phyloP scores from a whole-genome alignment of 371 early-diverging fungal genomes.

The Mucor racemosus region DNA sequence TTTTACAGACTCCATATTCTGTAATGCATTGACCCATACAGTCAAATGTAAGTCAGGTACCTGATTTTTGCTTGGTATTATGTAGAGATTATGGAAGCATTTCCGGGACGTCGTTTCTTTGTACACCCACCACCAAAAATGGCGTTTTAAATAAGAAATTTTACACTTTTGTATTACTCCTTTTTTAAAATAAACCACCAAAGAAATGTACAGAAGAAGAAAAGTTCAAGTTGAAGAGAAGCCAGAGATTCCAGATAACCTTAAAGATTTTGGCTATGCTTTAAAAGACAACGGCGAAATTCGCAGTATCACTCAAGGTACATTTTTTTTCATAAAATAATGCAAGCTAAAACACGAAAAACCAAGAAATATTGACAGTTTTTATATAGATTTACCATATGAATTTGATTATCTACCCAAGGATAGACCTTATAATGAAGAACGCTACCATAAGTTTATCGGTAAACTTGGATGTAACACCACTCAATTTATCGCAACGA shows the following conservation, averaged over 20 bases:
- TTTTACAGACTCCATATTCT: too few relatives aligned
- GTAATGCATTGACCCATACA: too few relatives aligned
- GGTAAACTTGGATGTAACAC: constrained; percentile 15
- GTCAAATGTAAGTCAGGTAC: too few relatives aligned
- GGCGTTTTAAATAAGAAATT: neutral
- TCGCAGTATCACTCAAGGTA: constrained; percentile 23
- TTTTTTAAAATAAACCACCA: neutral
- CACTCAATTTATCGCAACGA: too few relatives aligned
- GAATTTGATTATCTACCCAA: constrained; percentile 41
- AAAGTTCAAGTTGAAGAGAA: constrained; percentile 23
- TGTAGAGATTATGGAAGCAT: too few relatives aligned
- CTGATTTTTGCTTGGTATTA: too few relatives aligned
- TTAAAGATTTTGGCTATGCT: constrained; percentile 47
- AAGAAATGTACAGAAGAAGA: constrained; percentile 35
- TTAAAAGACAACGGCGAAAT: constrained; percentile 45
- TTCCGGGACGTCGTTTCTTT: too few relatives aligned
- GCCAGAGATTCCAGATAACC: constrained; percentile 38
- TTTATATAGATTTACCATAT: constrained; percentile 34
- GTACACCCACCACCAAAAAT: too few relatives aligned
- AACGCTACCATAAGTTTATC: constrained; percentile 45
- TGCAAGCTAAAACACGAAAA: neutral
- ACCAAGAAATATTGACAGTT: neutral
- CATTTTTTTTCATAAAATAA: neutral
- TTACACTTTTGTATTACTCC: neutral
- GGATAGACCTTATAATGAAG: constrained; percentile 47